Evolutionary conservation across 495 filamentous ascomycete species (phyloP), one percentile per base, ranked within the genome.

Genomic region (Choiromyces venosus): DNA sequence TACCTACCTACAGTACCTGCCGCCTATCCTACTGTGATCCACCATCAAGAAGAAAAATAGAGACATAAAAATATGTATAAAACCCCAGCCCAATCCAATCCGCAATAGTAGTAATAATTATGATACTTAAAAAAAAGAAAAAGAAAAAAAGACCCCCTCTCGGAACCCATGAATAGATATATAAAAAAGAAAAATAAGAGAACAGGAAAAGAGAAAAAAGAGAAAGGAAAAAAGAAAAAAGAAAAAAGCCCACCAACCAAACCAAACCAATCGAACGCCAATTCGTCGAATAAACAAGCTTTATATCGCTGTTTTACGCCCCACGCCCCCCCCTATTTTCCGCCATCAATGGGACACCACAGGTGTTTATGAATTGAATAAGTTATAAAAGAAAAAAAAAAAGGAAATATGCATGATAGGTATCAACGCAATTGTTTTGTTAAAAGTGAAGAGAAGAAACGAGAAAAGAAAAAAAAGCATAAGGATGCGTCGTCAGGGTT

Each of bases 171-270:
- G 61, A 46, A 38, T 9, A n/a, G n/a, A n/a, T n/a, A n/a, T n/a
- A 61, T 37, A 56, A 39, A 44, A 52, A 38, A 65, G 44, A 18
- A 40, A 21, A 37, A 36, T n/a, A 76, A 56, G 61, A 66, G 64
- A 61, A 35, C 71, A 74, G 56, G 66, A 36, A 52, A 66, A 25
- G 16, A 65, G 2, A 52, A 39, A 69, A 40, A 67, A 40, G 66
- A 14, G 8, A 18, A 52, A 46, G 42, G 33, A 64, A 37, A 72
- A 64, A 67, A 67, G 65, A 35, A 69, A 74, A 69, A 74, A 42
- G n/a, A 74, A 75, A 71, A 68, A 64, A 71, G 71, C 72, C 74
- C 65, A 70, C 61, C 73, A 66, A 29, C 52, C 44, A 68, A 69
- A 76, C 75, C 75, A 77, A 73, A 73, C 69, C 75, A 61, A 29